Conservation (phyloP, 176 grass and related monocot species). For the Oryza australiensis region DNA sequence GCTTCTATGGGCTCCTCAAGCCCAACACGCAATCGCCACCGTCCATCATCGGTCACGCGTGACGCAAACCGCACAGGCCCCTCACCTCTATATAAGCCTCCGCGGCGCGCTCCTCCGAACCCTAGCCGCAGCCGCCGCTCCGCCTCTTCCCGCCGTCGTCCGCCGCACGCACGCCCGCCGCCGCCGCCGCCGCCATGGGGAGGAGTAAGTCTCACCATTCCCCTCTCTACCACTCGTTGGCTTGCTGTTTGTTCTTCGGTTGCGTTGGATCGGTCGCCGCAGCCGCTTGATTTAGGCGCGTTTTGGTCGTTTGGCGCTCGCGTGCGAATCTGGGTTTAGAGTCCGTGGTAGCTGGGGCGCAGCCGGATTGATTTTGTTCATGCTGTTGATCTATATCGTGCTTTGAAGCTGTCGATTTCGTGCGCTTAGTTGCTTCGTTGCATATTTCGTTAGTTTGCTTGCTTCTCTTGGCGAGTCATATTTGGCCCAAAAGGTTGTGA, state of each 20-base stretch:
- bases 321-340: background rate
- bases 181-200: constrained; percentile 49
- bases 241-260: background rate
- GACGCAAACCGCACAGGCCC: background rate
- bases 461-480: background rate
- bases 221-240: background rate
- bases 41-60: background rate
- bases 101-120: background rate
- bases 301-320: background rate
- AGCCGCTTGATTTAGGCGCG: background rate
- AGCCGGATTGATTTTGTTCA: background rate
- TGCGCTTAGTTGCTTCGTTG: background rate
- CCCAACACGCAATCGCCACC: background rate
- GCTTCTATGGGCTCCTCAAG: background rate
- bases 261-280: background rate
- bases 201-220: constrained; percentile 36
- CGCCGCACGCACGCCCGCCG: background rate
- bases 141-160: background rate
- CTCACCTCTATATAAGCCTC: constrained; percentile 16
- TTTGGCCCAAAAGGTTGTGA: background rate
- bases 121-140: constrained; percentile 13
- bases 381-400: background rate
- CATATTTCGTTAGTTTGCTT: background rate
- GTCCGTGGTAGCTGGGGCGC: background rate
- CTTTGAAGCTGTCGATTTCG: background rate